These are phyloP conservation scores for Lichtheimia corymbifera DNA, from an alignment of 371 early-diverging fungal genomes.

Conservation along the genomic window DNA sequence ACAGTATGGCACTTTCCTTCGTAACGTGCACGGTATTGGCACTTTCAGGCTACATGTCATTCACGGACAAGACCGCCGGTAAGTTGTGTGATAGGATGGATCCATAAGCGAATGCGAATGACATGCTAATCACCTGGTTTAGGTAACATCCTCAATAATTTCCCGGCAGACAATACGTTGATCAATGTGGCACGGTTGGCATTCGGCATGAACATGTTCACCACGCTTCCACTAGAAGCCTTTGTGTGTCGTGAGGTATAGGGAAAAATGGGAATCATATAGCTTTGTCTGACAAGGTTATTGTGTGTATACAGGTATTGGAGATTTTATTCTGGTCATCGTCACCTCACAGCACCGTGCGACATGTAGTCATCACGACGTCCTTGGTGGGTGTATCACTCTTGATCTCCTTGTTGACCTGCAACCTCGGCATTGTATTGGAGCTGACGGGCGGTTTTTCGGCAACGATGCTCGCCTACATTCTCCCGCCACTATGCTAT, in stretches of 20 bases:
- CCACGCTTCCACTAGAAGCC: slow-evolving; percentile 75
- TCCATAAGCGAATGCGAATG: too few species aligned
- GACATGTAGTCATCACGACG: slow-evolving; percentile 68
- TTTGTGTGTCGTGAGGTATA: slow-evolving; percentile 80
- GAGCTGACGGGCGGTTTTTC: slow-evolving; percentile 82
- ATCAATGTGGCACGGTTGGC: slow-evolving; percentile 80
- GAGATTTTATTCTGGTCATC: slow-evolving; percentile 62
- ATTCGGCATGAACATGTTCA: slow-evolving; percentile 84
- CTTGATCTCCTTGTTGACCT: slow-evolving; percentile 63
- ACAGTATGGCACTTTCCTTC: slow-evolving; percentile 68
- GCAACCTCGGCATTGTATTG: slow-evolving; percentile 73
- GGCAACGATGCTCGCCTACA: slow-evolving; percentile 80
- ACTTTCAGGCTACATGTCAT: slow-evolving; percentile 64
- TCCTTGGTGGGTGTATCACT: slow-evolving; percentile 56
- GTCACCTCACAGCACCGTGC: slow-evolving; percentile 43
- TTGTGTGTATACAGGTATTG: slow-evolving; percentile 45
- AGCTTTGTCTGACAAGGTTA: not conserved
- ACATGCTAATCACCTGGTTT: not conserved
- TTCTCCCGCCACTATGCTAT: slow-evolving; percentile 72
- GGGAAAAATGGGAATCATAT: not conserved
- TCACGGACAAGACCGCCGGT: slow-evolving; percentile 76
- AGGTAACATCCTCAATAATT: slow-evolving; percentile 82
- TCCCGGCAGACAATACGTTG: slow-evolving; percentile 66
- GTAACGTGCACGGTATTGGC: slow-evolving; percentile 69
- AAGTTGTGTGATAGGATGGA: slow-evolving; percentile 3